These are phyloP conservation scores for Grigorovia humatica DNA, from an alignment of 805 yeast genomes.

Conservation along the genomic window DNA sequence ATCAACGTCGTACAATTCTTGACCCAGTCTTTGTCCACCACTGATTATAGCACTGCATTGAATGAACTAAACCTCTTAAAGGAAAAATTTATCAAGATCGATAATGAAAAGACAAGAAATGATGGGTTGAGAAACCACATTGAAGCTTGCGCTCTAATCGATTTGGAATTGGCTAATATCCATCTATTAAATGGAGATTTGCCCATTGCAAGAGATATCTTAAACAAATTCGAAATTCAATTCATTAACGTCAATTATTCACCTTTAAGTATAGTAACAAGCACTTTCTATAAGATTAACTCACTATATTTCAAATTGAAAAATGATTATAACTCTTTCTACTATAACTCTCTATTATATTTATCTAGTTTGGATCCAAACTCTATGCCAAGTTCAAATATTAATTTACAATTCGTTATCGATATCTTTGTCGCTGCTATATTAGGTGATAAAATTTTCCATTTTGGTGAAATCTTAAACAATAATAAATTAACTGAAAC, in stretches of 20 bases:
- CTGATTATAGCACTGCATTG: conserved; percentile 39
- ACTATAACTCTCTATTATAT: conserved; percentile 70
- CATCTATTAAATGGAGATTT: conserved; percentile 46
- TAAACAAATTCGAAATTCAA: conserved; percentile 46
- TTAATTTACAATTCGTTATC: conserved; percentile 39
- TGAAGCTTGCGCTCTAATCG: conserved; percentile 39
- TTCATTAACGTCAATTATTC: conserved; percentile 47
- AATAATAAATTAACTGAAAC: conserved; percentile 68
- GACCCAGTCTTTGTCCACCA: conserved; percentile 39
- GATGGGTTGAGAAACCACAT: conserved; percentile 31
- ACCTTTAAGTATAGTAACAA: conserved; percentile 52
- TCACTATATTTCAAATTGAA: conserved; percentile 66
- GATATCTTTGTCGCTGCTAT: conserved; percentile 81
- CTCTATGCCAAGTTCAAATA: conserved; percentile 6
- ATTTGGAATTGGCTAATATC: conserved; percentile 67
- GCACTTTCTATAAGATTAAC: conserved; percentile 73
- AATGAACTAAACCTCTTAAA: conserved; percentile 36
- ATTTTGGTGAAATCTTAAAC: conserved; percentile 88
- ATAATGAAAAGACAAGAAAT: conserved; percentile 26
- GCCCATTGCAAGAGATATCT: conserved; percentile 52
- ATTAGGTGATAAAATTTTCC: conserved; percentile 84
- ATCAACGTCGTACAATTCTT: conserved; percentile 70
- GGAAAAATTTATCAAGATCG: conserved; percentile 35
- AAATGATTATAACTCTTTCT: conserved; percentile 71
- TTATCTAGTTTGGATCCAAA: conserved; percentile 59